Conservation (phyloP, 2,329 filamentous ascomycete species). For the Cladosporium oxysporum region DNA sequence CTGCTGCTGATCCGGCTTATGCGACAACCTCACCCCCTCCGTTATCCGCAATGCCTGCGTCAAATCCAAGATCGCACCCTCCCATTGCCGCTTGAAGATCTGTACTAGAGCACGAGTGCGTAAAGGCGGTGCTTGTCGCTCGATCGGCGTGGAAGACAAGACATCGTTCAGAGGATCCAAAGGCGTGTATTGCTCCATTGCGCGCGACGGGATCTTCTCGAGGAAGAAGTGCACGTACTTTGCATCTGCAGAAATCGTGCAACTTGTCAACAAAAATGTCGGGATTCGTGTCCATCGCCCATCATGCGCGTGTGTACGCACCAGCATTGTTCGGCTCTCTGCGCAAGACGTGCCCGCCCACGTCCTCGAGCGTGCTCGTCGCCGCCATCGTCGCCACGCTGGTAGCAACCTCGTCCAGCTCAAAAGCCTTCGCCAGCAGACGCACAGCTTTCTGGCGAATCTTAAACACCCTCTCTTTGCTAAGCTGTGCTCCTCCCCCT, state of each 20-base stretch:
- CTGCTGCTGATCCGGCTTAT: slow-evolving; percentile 52
- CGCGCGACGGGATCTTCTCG: slow-evolving; percentile 79
- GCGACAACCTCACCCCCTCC: slow-evolving; percentile 43
- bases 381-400: slow-evolving; percentile 84
- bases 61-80: slow-evolving; percentile 69
- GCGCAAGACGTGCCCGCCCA: slow-evolving; percentile 71
- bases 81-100: slow-evolving; percentile 73
- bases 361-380: slow-evolving; percentile 73
- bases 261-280: slow-evolving; percentile 1
- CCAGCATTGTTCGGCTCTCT: slow-evolving; percentile 61
- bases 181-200: slow-evolving; percentile 71
- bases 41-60: slow-evolving; percentile 64
- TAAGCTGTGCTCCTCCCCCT: slow-evolving; percentile 63
- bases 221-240: slow-evolving; percentile 93
- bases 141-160: slow-evolving; percentile 62
- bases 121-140: slow-evolving; percentile 66
- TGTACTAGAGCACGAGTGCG: slow-evolving; percentile 74
- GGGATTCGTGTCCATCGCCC: background rate
- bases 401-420: slow-evolving; percentile 78
- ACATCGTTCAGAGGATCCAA: slow-evolving; percentile 68
- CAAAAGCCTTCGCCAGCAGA: slow-evolving; percentile 75
- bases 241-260: slow-evolving; percentile 54
- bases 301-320: slow-evolving; percentile 16
- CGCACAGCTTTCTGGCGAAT: slow-evolving; percentile 80
- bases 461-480: slow-evolving; percentile 72